phyloP scores from a whole-genome alignment of 2,329 filamentous ascomycete species.

The Xylaria sp. region DNA sequence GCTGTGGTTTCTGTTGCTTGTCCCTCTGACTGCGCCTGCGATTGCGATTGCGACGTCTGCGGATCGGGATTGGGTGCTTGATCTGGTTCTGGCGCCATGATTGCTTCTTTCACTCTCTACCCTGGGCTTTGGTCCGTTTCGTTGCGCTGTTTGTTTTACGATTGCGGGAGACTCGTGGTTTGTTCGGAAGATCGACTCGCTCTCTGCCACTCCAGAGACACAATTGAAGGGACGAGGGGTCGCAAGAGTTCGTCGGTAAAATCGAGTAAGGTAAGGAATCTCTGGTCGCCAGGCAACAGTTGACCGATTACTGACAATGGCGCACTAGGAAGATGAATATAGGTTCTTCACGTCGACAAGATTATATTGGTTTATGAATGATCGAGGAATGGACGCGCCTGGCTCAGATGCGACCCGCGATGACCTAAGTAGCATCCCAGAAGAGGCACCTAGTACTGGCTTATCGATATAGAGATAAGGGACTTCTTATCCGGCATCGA shows the following conservation, averaged over 20 bases:
- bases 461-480: too few relatives aligned
- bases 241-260: neutral
- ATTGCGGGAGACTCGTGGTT: neutral
- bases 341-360: neutral
- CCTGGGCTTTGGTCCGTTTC: neutral
- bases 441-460: too few relatives aligned
- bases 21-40: neutral
- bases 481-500: too few relatives aligned
- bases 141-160: neutral
- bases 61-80: neutral
- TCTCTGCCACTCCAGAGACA: neutral
- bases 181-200: neutral
- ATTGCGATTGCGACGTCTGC: neutral
- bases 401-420: too few relatives aligned
- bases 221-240: neutral
- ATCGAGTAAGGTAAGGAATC: neutral
- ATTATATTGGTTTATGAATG: too few relatives aligned
- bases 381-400: too few relatives aligned
- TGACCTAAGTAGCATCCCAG: too few relatives aligned
- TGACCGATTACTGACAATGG: neutral
- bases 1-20: neutral
- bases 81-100: slow-evolving; percentile 13
- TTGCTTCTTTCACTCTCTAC: neutral
- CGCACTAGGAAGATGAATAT: neutral
- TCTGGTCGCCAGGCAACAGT: neutral